Conservation (phyloP, 257 asterid species). For the Ballota nigra region DNA sequence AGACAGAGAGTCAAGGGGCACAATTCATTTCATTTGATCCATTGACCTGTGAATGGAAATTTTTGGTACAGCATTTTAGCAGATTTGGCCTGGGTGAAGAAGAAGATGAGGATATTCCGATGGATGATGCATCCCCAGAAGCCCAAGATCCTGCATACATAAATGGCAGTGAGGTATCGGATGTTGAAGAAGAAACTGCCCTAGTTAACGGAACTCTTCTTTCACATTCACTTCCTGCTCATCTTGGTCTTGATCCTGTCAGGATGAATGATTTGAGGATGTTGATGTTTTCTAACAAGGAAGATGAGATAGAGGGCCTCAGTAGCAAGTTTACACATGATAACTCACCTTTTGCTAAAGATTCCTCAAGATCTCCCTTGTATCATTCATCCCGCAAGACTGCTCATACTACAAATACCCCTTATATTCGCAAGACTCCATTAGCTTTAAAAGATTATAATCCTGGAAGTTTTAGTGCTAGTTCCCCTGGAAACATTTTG, state of each 20-base stretch:
- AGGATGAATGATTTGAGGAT: slow-evolving; percentile 81
- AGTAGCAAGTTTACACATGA: slow-evolving; percentile 40
- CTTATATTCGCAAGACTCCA: slow-evolving; percentile 74
- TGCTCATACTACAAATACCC: slow-evolving; percentile 40
- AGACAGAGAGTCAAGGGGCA: slow-evolving; percentile 84
- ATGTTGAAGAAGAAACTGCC: slow-evolving; percentile 52
- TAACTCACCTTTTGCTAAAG: slow-evolving; percentile 44
- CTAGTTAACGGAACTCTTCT: slow-evolving; percentile 49
- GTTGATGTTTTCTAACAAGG: slow-evolving; percentile 68
- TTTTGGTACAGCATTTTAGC: slow-evolving; percentile 86
- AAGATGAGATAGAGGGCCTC: slow-evolving; percentile 56
- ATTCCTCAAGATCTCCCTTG: slow-evolving; percentile 60
- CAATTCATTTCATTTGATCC: slow-evolving; percentile 67
- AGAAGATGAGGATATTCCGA: slow-evolving; percentile 80
- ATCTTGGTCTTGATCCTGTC: slow-evolving; percentile 88
- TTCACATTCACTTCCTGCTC: slow-evolving; percentile 96
- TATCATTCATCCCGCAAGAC: slow-evolving; percentile 38
- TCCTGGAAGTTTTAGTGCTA: slow-evolving; percentile 63
- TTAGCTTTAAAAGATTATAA: slow-evolving; percentile 77
- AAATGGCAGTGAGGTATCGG: slow-evolving; percentile 52
- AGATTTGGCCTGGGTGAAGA: slow-evolving; percentile 87
- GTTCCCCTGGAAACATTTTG: slow-evolving; percentile 68
- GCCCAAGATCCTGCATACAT: slow-evolving; percentile 46
- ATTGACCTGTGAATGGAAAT: slow-evolving; percentile 69
- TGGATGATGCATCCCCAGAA: slow-evolving; percentile 63